Evolutionary conservation across 352 stramenopile species (phyloP).

Genomic region (Globisporangium perplexum): DNA sequence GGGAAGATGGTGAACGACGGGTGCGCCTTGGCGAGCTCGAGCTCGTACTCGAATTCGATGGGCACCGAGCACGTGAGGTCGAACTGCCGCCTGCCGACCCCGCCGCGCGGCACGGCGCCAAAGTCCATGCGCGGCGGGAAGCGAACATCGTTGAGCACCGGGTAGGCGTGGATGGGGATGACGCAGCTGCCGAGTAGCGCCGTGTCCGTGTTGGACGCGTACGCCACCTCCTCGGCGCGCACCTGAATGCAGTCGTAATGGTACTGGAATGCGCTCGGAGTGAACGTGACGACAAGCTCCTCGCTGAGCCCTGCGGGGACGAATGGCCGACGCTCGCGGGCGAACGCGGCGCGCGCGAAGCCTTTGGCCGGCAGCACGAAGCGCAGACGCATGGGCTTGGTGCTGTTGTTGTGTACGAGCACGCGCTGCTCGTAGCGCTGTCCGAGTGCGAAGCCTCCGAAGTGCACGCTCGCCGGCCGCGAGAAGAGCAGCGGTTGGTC

Average conservation of each 20-base stretch:
- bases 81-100: slow-evolving; percentile 32
- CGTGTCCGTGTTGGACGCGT: slow-evolving; percentile 44
- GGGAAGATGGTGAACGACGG: slow-evolving; percentile 77
- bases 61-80: slow-evolving; percentile 72
- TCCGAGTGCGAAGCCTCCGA: slow-evolving; percentile 75
- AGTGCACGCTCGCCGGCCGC: slow-evolving; percentile 75
- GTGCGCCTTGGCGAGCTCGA: slow-evolving; percentile 58
- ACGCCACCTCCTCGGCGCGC: slow-evolving; percentile 63
- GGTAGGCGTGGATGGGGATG: slow-evolving; percentile 85
- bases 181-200: slow-evolving; percentile 35
- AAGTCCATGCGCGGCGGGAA: slow-evolving; percentile 84
- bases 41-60: slow-evolving; percentile 86
- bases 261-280: slow-evolving; percentile 71
- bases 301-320: slow-evolving; percentile 72
- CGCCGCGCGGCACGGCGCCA: slow-evolving; percentile 50
- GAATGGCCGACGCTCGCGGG: slow-evolving; percentile 44
- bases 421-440: slow-evolving; percentile 60
- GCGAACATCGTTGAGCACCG: slow-evolving; percentile 68
- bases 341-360: slow-evolving; percentile 52
- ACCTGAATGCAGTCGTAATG: slow-evolving; percentile 88
- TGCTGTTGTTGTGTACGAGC: slow-evolving; percentile 69
- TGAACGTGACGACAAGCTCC: slow-evolving; percentile 75
- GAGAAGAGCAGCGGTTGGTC: slow-evolving; percentile 35
- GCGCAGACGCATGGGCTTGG: slow-evolving; percentile 62
- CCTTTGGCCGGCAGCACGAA: slow-evolving; percentile 46